phyloP scores from a whole-genome alignment of 208 protist genomes.

The Leishmania martiniquensis region DNA sequence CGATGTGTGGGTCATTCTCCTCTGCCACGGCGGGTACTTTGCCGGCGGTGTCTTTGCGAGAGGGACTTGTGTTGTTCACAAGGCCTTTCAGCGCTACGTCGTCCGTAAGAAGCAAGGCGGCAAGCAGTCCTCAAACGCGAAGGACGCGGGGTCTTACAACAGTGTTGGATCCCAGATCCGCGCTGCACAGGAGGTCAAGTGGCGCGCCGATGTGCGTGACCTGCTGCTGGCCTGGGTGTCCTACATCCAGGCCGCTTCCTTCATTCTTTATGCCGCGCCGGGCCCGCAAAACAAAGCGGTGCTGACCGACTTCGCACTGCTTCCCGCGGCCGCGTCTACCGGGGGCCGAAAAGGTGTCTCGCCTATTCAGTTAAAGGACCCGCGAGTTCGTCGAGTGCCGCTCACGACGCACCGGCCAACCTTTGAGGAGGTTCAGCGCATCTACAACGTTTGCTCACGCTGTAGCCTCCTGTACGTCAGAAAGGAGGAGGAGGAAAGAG shows the following conservation, averaged over 20 bases:
- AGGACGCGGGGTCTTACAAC: slow-evolving; percentile 74
- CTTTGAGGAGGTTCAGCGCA: slow-evolving; percentile 85
- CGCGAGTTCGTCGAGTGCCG: slow-evolving; percentile 74
- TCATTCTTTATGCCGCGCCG: slow-evolving; percentile 88
- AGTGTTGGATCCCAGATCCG: slow-evolving; percentile 88
- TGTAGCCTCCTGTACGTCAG: slow-evolving; percentile 57
- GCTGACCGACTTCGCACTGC: slow-evolving; percentile 66
- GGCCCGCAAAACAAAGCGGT: slow-evolving; percentile 84
- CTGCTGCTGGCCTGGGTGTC: slow-evolving; percentile 76
- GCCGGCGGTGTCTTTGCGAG: slow-evolving; percentile 79
- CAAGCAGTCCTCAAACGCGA: slow-evolving; percentile 85
- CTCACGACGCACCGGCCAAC: slow-evolving; percentile 84
- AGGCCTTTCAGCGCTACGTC: slow-evolving; percentile 91
- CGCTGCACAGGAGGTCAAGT: slow-evolving; percentile 88
- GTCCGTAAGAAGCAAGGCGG: slow-evolving; percentile 94
- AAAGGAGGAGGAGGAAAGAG: background rate
- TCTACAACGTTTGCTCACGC: slow-evolving; percentile 54
- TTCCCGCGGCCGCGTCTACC: slow-evolving; percentile 13
- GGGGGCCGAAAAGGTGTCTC: slow-evolving; percentile 37
- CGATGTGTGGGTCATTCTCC: slow-evolving; percentile 72
- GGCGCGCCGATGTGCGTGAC: slow-evolving; percentile 73
- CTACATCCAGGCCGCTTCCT: slow-evolving; percentile 65
- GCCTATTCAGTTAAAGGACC: slow-evolving; percentile 70
- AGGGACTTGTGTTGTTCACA: slow-evolving; percentile 71
- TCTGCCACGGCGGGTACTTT: slow-evolving; percentile 92